Conservation (phyloP, 2,329 filamentous ascomycete species). For the Scedosporium boydii region DNA sequence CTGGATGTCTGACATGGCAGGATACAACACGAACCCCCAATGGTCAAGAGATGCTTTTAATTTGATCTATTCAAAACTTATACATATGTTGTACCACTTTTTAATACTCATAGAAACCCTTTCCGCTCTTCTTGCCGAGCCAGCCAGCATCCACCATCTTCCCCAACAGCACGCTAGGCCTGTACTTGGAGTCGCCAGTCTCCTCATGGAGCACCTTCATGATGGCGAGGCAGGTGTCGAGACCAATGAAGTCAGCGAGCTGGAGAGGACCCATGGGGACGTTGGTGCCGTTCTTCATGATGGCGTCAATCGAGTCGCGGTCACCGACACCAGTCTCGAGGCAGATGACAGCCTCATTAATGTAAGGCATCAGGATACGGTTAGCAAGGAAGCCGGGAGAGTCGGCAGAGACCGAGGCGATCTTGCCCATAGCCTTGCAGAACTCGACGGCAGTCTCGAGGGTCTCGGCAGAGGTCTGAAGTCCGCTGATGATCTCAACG, state of each 20-base stretch:
- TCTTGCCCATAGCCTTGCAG: constrained; percentile 87
- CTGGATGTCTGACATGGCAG: not conserved
- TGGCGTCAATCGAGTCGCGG: constrained; percentile 86
- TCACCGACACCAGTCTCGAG: constrained; percentile 85
- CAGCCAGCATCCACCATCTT: constrained; percentile 99
- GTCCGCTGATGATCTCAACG: constrained; percentile 90
- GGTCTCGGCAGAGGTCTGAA: constrained; percentile 81
- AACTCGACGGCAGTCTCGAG: constrained; percentile 76
- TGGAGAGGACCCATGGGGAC: constrained; percentile 96
- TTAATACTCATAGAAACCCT: constrained; percentile 87
- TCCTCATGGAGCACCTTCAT: constrained; percentile 92
- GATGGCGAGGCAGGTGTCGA: constrained; percentile 92
- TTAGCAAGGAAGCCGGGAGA: constrained; percentile 93
- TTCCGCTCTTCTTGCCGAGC: constrained; percentile 94
- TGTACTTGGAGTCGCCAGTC: constrained; percentile 92
- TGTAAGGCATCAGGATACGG: constrained; percentile 96
- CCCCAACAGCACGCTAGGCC: constrained; percentile 73
- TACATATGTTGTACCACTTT: constrained; percentile 11
- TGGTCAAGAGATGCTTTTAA: not conserved
- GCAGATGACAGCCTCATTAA: constrained; percentile 96
- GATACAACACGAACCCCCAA: not conserved
- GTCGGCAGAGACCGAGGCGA: constrained; percentile 79
- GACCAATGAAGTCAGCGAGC: constrained; percentile 91
- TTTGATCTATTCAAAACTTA: not conserved
- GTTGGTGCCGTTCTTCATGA: constrained; percentile 99